Conservation (phyloP, 1,284 basidiomycete species). For the Microstroma glucosiphilum region DNA sequence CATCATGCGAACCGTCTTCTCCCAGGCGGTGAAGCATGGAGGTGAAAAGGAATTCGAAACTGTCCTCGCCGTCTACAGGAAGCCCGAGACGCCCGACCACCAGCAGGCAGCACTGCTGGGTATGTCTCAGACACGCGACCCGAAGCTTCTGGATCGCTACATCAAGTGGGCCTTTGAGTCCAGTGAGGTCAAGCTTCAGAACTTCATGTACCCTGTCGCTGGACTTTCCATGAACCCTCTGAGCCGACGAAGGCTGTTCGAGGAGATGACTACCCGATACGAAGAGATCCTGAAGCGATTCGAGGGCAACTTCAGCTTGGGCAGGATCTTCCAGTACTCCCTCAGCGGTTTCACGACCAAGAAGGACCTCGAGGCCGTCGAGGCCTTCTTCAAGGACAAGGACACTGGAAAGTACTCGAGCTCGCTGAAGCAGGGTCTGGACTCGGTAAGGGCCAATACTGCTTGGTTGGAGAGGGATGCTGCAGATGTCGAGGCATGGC, state of each 20-base stretch:
- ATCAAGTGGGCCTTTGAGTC: constrained; percentile 35
- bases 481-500: constrained; percentile 58
- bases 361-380: constrained; percentile 63
- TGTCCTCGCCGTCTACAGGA: constrained; percentile 62
- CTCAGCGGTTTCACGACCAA: constrained; percentile 63
- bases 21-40: constrained; percentile 63
- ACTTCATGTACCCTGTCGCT: constrained; percentile 49
- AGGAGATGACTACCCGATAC: constrained; percentile 48
- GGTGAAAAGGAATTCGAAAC: constrained; percentile 65
- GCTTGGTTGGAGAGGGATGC: constrained; percentile 62
- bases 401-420: constrained; percentile 55
- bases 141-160: constrained; percentile 46
- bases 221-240: constrained; percentile 43
- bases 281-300: constrained; percentile 60
- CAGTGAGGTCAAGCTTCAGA: constrained; percentile 51
- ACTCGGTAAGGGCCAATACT: constrained; percentile 60
- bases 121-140: constrained; percentile 42
- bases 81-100: constrained; percentile 56
- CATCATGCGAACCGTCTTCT: constrained; percentile 33
- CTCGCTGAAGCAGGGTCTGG: constrained; percentile 63
- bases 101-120: constrained; percentile 51
- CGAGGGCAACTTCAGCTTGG: constrained; percentile 48
- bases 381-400: constrained; percentile 58
- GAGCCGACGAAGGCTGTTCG: constrained; percentile 48
- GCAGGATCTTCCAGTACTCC: constrained; percentile 54